phyloP scores from a whole-genome alignment of 2,329 filamentous ascomycete species.

The Monosporascus sp. region DNA sequence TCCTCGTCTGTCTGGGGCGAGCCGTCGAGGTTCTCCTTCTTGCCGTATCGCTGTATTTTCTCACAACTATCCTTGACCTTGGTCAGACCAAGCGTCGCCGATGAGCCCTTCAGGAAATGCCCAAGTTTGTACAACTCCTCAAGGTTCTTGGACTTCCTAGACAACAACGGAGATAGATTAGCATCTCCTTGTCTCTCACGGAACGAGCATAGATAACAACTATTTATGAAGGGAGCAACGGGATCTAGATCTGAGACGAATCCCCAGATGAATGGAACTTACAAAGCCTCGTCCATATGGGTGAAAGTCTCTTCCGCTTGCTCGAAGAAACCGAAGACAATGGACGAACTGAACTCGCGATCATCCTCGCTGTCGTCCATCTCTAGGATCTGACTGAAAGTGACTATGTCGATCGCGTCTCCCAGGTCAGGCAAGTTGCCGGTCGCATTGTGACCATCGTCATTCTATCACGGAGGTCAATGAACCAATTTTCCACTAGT shows the following conservation, averaged over 20 bases:
- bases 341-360: conserved; percentile 79
- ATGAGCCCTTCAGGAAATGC: conserved; percentile 96
- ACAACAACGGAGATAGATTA: conserved; percentile 11
- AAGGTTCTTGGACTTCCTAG: conserved; percentile 63
- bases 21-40: conserved; percentile 73
- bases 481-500: conserved; percentile 1
- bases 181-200: conserved; percentile 3
- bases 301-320: conserved; percentile 83
- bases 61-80: conserved; percentile 93
- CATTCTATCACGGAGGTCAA: conserved; percentile 32
- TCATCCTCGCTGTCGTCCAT: conserved; percentile 92
- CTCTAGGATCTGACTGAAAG: conserved; percentile 93
- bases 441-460: conserved; percentile 38
- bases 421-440: conserved; percentile 56
- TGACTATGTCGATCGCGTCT: conserved; percentile 70
- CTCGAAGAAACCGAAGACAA: conserved; percentile 88
- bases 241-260: conserved; percentile 2
- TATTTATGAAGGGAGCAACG: background rate
- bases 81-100: conserved; percentile 82
- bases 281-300: conserved; percentile 81
- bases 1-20: conserved; percentile 59
- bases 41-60: conserved; percentile 91
- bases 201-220: background rate
- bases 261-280: conserved; percentile 35
- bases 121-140: conserved; percentile 74